A percentile compares a stretch with the other conserved stretches of the same genome.
Conservation (phyloP, 164 flowering plant genomes). For the Sedum album region DNA sequence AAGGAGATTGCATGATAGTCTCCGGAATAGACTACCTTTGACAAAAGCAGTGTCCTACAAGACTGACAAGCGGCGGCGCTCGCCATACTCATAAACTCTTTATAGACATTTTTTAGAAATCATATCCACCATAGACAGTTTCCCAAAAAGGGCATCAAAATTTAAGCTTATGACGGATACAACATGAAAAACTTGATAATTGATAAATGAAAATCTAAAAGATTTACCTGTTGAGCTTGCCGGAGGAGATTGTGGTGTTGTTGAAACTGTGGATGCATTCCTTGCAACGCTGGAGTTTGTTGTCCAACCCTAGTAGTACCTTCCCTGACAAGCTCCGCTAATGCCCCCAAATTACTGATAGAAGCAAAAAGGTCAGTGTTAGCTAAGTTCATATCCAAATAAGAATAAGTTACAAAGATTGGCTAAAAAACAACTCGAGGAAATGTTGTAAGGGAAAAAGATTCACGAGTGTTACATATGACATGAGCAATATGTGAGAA, state of each 20-base stretch:
- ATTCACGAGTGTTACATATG: not conserved
- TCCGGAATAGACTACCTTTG: not conserved
- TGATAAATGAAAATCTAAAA: not conserved
- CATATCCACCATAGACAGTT: not conserved
- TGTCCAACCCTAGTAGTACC: constrained; percentile 35
- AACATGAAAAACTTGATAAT: not conserved
- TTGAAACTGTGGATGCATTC: constrained; percentile 43
- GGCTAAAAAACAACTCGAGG: not conserved
- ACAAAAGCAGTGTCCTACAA: not conserved
- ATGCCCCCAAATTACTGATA: constrained; percentile 44
- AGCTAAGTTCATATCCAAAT: not conserved
- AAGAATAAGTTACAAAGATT: not conserved
- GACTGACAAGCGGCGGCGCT: too few relatives aligned
- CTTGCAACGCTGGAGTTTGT: constrained; percentile 49
- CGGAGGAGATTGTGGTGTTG: constrained; percentile 49
- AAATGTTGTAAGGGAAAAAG: not conserved
- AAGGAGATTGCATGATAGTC: not conserved
- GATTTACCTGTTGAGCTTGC: constrained; percentile 58
- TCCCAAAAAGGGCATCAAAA: not conserved
- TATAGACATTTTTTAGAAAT: too few relatives aligned
- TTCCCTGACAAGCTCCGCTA: constrained; percentile 66
- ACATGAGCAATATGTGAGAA: not conserved
- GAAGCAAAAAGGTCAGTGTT: constrained; percentile 4
- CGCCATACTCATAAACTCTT: not conserved
- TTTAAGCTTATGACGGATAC: not conserved